phyloP scores from a whole-genome alignment of 2,329 filamentous ascomycete species.

The Claviceps pazoutovae region DNA sequence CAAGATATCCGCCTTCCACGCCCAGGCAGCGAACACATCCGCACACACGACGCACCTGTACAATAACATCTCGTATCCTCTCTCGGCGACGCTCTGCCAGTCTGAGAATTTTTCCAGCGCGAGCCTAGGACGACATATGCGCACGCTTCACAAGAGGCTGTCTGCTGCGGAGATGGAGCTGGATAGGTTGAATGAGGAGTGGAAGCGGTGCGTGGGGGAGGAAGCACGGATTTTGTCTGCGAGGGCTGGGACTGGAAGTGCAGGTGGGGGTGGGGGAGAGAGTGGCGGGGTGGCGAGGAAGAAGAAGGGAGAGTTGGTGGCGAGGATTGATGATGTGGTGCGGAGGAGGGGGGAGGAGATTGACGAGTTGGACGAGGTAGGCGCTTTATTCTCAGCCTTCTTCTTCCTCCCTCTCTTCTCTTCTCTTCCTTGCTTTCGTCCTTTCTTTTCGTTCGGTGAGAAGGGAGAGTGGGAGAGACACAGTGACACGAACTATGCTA shows the following conservation, averaged over 20 bases:
- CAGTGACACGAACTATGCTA: neutral
- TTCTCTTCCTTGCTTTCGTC: neutral
- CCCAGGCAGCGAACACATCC: conserved; percentile 7
- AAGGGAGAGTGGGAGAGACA: too few relatives aligned
- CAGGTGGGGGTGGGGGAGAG: neutral
- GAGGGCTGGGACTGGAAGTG: neutral
- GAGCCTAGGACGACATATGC: conserved; percentile 14
- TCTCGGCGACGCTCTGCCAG: conserved; percentile 19
- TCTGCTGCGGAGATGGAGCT: conserved; percentile 13
- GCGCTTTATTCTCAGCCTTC: neutral
- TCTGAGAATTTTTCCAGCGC: conserved; percentile 11
- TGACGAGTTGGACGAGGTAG: conserved; percentile 16
- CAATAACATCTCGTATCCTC: conserved; percentile 17
- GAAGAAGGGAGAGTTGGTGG: conserved; percentile 6
- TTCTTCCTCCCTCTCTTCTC: too few relatives aligned
- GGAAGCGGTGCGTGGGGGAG: conserved; percentile 12
- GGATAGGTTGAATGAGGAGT: conserved; percentile 10
- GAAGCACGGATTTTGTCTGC: conserved; percentile 11
- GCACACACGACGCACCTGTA: conserved; percentile 14
- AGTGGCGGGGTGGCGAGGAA: neutral
- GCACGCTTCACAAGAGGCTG: conserved; percentile 11
- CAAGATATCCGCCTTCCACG: conserved; percentile 10
- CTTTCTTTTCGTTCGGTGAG: neutral
- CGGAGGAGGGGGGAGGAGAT: conserved; percentile 11
- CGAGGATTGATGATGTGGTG: conserved; percentile 12